phyloP scores from a whole-genome alignment of 192 early-diverging fungal species.

The Phlyctochytrium bullatum region DNA sequence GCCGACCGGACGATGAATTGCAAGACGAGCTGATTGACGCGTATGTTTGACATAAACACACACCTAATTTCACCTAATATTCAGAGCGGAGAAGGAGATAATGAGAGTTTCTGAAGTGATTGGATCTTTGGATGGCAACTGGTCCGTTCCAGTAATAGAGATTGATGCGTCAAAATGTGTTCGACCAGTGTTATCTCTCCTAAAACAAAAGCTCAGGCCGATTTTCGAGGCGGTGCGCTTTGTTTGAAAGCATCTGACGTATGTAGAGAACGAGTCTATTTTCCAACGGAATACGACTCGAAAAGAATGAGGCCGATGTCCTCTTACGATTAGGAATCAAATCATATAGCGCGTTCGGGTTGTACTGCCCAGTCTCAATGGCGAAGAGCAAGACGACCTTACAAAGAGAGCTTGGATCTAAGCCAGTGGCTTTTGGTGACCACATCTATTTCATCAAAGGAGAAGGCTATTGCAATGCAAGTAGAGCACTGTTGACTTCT shows the following conservation, averaged over 20 bases:
- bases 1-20: slow-evolving; percentile 19
- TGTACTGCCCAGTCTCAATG: slow-evolving; percentile 47
- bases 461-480: slow-evolving; percentile 27
- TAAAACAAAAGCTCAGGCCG: slow-evolving; percentile 24
- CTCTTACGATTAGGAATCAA: slow-evolving; percentile 43
- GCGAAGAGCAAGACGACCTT: slow-evolving; percentile 19
- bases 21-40: slow-evolving; percentile 27
- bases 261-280: slow-evolving; percentile 40
- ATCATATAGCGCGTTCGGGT: slow-evolving; percentile 38
- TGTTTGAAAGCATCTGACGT: neutral
- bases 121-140: slow-evolving; percentile 25
- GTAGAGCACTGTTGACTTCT: neutral
- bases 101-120: slow-evolving; percentile 27
- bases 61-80: no score
- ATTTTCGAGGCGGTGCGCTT: slow-evolving; percentile 40
- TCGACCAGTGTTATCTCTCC: slow-evolving; percentile 32
- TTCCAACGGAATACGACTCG: slow-evolving; percentile 28
- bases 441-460: slow-evolving; percentile 41
- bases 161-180: slow-evolving; percentile 36
- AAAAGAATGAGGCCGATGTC: slow-evolving; percentile 28
- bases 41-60: slow-evolving; percentile 27
- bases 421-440: slow-evolving; percentile 40
- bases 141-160: slow-evolving; percentile 34
- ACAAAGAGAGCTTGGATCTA: slow-evolving; percentile 24
- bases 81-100: slow-evolving; percentile 39